phyloP scores from a whole-genome alignment of 139 green algal genomes.

The Choricystis sp. region DNA sequence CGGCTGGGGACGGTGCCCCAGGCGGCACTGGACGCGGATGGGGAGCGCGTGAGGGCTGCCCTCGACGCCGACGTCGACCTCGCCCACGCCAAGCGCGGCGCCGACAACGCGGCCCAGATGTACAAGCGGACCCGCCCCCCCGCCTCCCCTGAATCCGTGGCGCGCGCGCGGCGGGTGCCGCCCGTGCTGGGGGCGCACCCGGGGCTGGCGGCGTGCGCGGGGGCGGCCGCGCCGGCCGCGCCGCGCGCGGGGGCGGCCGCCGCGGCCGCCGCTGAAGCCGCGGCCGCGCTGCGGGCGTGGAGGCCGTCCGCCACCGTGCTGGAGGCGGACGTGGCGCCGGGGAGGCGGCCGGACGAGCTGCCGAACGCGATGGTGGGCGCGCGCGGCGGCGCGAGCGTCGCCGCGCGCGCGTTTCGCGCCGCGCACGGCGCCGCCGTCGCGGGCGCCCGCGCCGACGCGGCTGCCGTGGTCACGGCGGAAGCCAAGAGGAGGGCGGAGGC shows the following conservation, averaged over 20 bases:
- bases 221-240: constrained; percentile 12
- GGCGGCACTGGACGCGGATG: constrained; percentile 34
- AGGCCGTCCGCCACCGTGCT: constrained; percentile 73
- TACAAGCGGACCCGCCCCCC: constrained; percentile 76
- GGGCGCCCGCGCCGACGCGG: constrained; percentile 15
- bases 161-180: constrained; percentile 41
- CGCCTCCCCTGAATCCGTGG: constrained; percentile 48
- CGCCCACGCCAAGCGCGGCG: constrained; percentile 12
- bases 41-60: constrained; percentile 41
- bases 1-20: constrained; percentile 6
- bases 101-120: constrained; percentile 65
- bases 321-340: constrained; percentile 50
- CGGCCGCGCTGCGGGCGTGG: constrained; percentile 45
- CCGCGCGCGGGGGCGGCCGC: constrained; percentile 33
- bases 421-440: constrained; percentile 20
- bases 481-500: constrained; percentile 43
- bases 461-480: constrained; percentile 45
- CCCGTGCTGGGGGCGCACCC: constrained; percentile 45
- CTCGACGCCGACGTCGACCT: constrained; percentile 30
- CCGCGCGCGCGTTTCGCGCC: background rate
- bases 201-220: constrained; percentile 41
- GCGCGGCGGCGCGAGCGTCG: constrained; percentile 6
- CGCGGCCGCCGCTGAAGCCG: constrained; percentile 47
- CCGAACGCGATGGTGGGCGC: constrained; percentile 14
- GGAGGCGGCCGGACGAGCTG: no score